These are phyloP conservation scores for Rubus idaeus DNA, from an alignment of 306 rosid genomes.

Conservation along the genomic window DNA sequence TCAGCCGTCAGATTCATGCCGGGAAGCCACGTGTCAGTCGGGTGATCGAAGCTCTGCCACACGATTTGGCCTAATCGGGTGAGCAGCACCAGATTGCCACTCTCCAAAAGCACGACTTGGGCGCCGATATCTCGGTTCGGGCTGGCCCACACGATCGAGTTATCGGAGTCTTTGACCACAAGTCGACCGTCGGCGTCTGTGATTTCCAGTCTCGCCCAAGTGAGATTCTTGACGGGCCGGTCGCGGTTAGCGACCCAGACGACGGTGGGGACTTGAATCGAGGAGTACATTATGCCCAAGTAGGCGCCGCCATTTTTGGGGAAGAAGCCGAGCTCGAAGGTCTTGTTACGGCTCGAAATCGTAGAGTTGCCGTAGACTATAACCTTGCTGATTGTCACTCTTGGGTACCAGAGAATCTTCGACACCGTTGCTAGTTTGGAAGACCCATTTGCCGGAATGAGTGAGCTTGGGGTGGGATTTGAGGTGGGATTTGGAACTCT, in stretches of 20 bases:
- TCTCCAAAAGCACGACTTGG: constrained; percentile 35
- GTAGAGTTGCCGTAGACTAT: constrained; percentile 37
- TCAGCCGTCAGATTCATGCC: constrained; percentile 67
- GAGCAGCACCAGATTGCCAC: constrained; percentile 53
- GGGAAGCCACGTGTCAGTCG: constrained; percentile 78
- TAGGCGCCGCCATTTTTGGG: constrained; percentile 25
- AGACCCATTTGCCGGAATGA: not conserved
- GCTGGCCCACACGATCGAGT: constrained; percentile 49
- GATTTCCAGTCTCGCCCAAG: constrained; percentile 35
- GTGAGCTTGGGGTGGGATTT: not conserved
- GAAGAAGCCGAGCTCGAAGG: constrained; percentile 64
- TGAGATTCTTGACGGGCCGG: constrained; percentile 27
- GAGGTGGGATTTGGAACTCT: too few relatives aligned
- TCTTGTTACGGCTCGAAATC: constrained; percentile 40
- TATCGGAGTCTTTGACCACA: constrained; percentile 39
- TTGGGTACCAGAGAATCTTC: not conserved
- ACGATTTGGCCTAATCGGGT: constrained; percentile 24
- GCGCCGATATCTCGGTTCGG: constrained; percentile 7
- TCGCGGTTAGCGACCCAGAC: constrained; percentile 77
- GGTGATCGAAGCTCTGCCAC: constrained; percentile 87
- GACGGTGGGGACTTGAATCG: constrained; percentile 40
- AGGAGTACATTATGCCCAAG: constrained; percentile 52
- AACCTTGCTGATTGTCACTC: constrained; percentile 3
- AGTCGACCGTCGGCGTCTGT: constrained; percentile 39
- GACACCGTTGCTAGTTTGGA: not conserved